Conservation (phyloP, 129 eudicot genomes). For the Cynara cardunculus region DNA sequence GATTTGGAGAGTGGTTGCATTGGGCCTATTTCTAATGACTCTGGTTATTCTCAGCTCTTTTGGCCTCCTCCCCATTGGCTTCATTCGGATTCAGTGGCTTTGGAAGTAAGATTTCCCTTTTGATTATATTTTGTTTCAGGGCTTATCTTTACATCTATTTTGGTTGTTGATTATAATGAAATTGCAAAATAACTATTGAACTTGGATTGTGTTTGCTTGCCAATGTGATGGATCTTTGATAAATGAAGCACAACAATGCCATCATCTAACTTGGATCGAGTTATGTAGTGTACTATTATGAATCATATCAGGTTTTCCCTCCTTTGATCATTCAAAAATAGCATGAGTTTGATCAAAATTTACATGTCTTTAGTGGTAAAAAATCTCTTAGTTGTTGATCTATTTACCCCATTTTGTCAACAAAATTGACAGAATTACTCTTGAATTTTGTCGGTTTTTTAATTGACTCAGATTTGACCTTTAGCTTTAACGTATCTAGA, state of each 20-base stretch:
- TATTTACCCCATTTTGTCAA: not conserved
- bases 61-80: constrained; percentile 94
- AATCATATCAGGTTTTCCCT: not conserved
- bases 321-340: not conserved
- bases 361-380: not conserved
- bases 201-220: not conserved
- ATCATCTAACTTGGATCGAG: not conserved
- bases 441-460: not conserved
- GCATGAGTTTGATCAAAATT: not conserved
- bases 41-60: constrained; percentile 57
- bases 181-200: not conserved
- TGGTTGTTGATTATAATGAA: not conserved
- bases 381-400: not conserved
- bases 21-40: constrained; percentile 45
- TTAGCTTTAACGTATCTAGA: not conserved
- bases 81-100: constrained; percentile 29
- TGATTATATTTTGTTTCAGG: not conserved
- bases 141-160: not conserved
- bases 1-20: constrained; percentile 76
- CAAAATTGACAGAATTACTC: not conserved
- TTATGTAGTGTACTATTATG: not conserved
- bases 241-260: not conserved
- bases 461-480: not conserved
- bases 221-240: not conserved
- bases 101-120: constrained; percentile 48